Conservation (phyloP, 1,139 yeast genomes). For the Geotrichum australiense region DNA sequence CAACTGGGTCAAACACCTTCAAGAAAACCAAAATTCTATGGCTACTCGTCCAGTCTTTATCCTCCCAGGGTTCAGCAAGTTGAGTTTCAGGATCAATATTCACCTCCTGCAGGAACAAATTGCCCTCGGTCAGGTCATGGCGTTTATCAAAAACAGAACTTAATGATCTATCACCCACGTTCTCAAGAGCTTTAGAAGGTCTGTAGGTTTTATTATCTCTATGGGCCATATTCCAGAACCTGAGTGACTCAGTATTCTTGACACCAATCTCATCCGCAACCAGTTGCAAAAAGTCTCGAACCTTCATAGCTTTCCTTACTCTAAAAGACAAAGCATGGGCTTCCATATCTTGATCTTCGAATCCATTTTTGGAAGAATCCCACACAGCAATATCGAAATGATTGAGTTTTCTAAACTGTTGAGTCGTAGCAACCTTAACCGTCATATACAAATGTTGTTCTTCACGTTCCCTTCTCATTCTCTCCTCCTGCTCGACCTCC, state of each 20-base stretch:
- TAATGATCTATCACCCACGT: conserved; percentile 35
- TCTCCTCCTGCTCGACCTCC: conserved; percentile 52
- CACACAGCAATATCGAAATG: conserved; percentile 66
- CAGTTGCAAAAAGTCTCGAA: conserved; percentile 44
- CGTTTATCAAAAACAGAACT: conserved; percentile 40
- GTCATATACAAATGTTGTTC: conserved; percentile 72
- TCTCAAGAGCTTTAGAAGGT: conserved; percentile 47
- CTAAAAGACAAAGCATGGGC: conserved; percentile 49
- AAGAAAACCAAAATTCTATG: conserved; percentile 48
- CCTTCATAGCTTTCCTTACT: conserved; percentile 52
- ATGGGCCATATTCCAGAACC: conserved; percentile 60
- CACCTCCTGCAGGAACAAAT: conserved; percentile 31
- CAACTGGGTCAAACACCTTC: conserved; percentile 58
- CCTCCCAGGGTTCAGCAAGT: conserved; percentile 9
- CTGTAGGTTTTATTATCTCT: conserved; percentile 72
- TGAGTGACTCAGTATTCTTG: conserved; percentile 35
- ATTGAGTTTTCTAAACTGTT: conserved; percentile 50
- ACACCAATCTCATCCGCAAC: conserved; percentile 42
- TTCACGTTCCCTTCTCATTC: conserved; percentile 57
- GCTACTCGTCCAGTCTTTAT: conserved; percentile 7
- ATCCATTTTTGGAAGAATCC: conserved; percentile 19
- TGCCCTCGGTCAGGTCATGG: conserved; percentile 18
- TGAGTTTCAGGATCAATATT: conserved; percentile 19
- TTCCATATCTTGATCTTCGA: conserved; percentile 27
- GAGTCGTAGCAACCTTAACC: conserved; percentile 48